A percentile compares a stretch with the other conserved stretches of the same genome.
Conservation (phyloP, 1,139 yeast genomes). For the Suhomyces guaymorum region DNA sequence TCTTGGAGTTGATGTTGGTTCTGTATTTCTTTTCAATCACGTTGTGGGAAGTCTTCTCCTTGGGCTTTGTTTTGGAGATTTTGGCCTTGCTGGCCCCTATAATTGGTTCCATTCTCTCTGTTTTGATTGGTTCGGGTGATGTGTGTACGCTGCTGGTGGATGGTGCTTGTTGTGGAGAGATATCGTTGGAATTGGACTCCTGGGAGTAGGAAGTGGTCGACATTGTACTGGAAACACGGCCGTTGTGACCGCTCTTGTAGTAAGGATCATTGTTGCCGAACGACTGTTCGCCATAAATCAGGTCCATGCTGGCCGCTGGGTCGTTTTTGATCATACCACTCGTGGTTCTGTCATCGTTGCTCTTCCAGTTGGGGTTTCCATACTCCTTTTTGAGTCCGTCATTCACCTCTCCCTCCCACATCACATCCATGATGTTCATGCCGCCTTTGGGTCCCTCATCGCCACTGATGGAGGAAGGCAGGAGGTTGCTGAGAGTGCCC, state of each 20-base stretch:
- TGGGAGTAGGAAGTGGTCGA: slow-evolving; percentile 21
- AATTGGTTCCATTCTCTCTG: slow-evolving; percentile 6
- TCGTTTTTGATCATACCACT: too few species aligned
- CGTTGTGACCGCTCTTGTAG: slow-evolving; percentile 4
- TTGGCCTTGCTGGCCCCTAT: slow-evolving; percentile 16
- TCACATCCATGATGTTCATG: slow-evolving; percentile 5
- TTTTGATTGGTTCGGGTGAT: slow-evolving; percentile 30
- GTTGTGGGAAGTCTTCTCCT: slow-evolving; percentile 72
- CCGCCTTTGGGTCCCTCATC: slow-evolving; percentile 14
- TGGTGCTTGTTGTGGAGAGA: slow-evolving; percentile 34
- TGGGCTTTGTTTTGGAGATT: slow-evolving; percentile 38
- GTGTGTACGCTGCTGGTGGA: slow-evolving; percentile 33
- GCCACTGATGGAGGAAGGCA: slow-evolving; percentile 21
- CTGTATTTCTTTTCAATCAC: slow-evolving; percentile 79
- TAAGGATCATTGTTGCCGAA: slow-evolving; percentile 1
- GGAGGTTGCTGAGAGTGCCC: slow-evolving; percentile 23
- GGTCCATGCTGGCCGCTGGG: too few species aligned
- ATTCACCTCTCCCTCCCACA: slow-evolving; percentile 10
- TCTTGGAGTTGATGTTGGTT: slow-evolving; percentile 74
- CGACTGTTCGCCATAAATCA: slow-evolving; percentile 1
- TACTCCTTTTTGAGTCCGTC: slow-evolving; percentile 9
- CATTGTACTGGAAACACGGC: slow-evolving; percentile 13
- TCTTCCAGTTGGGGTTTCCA: slow-evolving; percentile 11
- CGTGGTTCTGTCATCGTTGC: too few species aligned
- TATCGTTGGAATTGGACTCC: slow-evolving; percentile 22